These are phyloP conservation scores for Nicotiana otophora DNA, from an alignment of 257 asterid genomes.

Conservation along the genomic window DNA sequence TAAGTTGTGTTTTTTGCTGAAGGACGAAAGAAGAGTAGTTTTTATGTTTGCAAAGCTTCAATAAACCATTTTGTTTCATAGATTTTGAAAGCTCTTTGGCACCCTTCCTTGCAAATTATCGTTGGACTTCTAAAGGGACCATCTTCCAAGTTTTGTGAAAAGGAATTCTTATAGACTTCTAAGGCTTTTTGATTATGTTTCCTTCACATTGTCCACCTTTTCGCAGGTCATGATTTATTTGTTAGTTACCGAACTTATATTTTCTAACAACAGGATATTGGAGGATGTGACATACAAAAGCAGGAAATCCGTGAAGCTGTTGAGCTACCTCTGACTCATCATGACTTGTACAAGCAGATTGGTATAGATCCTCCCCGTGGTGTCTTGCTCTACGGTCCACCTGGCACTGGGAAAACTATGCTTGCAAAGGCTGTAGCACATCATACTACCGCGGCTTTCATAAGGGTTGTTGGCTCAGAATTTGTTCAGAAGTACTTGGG, in stretches of 20 bases:
- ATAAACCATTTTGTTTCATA: not conserved
- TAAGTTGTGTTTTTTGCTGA: not conserved
- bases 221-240: not conserved
- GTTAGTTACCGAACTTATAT: not conserved
- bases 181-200: not conserved
- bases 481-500: conserved; percentile 90
- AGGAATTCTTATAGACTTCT: not conserved
- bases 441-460: conserved; percentile 82
- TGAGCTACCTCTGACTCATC: conserved; percentile 78
- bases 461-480: conserved; percentile 84
- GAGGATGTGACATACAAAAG: conserved; percentile 86
- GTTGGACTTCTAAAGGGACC: not conserved
- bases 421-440: conserved; percentile 88
- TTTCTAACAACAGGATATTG: conserved; percentile 51
- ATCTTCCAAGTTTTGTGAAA: not conserved
- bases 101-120: not conserved
- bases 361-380: conserved; percentile 92
- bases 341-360: conserved; percentile 73
- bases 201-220: not conserved
- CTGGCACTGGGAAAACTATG: conserved; percentile 90
- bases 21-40: not conserved
- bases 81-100: not conserved
- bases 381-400: conserved; percentile 83
- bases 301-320: conserved; percentile 92
- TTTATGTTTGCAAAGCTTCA: not conserved